phyloP scores from a whole-genome alignment of 2,329 filamentous ascomycete species.

The Cercospora zeae-maydis region DNA sequence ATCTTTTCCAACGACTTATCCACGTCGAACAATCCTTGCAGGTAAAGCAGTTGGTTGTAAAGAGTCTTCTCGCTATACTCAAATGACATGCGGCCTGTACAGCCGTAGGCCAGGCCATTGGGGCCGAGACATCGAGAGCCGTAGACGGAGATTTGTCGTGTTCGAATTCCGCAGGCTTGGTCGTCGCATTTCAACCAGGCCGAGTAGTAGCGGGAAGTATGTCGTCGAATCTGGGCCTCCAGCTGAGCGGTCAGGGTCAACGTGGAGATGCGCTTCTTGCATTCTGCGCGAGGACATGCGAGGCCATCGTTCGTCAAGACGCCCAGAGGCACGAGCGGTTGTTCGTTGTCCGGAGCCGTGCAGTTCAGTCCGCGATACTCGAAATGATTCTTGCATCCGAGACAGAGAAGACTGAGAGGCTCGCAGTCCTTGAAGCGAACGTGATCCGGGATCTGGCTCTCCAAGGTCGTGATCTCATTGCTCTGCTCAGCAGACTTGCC shows the following conservation, averaged over 20 bases:
- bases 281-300: slow-evolving; percentile 62
- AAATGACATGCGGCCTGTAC: slow-evolving; percentile 81
- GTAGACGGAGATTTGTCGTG: slow-evolving; percentile 89
- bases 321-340: slow-evolving; percentile 44
- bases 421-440: slow-evolving; percentile 81
- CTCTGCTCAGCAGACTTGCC: slow-evolving; percentile 53
- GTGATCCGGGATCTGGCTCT: slow-evolving; percentile 89
- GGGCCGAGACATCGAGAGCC: slow-evolving; percentile 86
- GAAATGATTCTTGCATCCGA: slow-evolving; percentile 69
- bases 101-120: slow-evolving; percentile 77
- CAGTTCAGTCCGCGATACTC: slow-evolving; percentile 71
- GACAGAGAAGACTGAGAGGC: slow-evolving; percentile 74
- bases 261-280: slow-evolving; percentile 61
- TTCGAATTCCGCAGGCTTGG: slow-evolving; percentile 77
- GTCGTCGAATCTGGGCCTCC: slow-evolving; percentile 74
- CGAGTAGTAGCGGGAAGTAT: slow-evolving; percentile 84
- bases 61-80: slow-evolving; percentile 84
- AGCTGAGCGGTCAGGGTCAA: slow-evolving; percentile 81
- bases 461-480: slow-evolving; percentile 77
- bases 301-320: slow-evolving; percentile 71
- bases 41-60: slow-evolving; percentile 93
- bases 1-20: slow-evolving; percentile 65
- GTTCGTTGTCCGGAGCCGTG: slow-evolving; percentile 29
- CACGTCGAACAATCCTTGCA: slow-evolving; percentile 79
- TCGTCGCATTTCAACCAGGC: slow-evolving; percentile 91